These are phyloP conservation scores for Teratosphaeria zuluensis DNA, from an alignment of 2,329 filamentous ascomycete species.

Conservation along the genomic window DNA sequence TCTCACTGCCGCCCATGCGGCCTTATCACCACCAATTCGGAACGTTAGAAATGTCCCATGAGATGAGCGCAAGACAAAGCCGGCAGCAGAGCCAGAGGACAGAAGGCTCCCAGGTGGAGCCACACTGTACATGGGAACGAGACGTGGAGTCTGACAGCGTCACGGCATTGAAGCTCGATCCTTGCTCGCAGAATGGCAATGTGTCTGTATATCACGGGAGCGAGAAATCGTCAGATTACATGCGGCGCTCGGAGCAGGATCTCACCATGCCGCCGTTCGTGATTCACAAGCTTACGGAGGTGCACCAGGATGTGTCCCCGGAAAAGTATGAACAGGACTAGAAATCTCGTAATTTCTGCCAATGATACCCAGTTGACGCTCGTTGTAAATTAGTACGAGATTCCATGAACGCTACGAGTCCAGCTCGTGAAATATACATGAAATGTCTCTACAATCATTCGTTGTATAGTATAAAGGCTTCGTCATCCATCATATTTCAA, in stretches of 20 bases:
- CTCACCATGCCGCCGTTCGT: background rate
- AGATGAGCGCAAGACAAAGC: background rate
- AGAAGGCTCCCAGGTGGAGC: background rate
- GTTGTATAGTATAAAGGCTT: too few relatives aligned
- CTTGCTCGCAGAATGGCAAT: background rate
- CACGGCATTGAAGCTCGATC: background rate
- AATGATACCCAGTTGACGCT: background rate
- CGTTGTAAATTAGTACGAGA: too few relatives aligned
- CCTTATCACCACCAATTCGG: background rate
- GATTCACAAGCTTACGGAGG: background rate
- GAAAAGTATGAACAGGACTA: background rate
- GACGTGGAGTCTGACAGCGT: background rate
- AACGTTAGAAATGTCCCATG: background rate
- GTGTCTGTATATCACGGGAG: background rate
- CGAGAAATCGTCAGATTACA: background rate
- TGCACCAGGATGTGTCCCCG: background rate
- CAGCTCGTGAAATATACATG: too few relatives aligned
- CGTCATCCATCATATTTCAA: too few relatives aligned
- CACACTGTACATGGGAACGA: background rate
- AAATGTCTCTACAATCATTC: too few relatives aligned
- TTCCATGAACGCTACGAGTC: too few relatives aligned
- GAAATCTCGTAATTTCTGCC: background rate
- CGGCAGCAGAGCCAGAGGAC: background rate
- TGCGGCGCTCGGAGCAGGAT: background rate
- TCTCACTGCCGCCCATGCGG: background rate